Evolutionary conservation across 2,329 filamentous ascomycete genomes (phyloP).

Genomic region (Huntiella decipiens): DNA sequence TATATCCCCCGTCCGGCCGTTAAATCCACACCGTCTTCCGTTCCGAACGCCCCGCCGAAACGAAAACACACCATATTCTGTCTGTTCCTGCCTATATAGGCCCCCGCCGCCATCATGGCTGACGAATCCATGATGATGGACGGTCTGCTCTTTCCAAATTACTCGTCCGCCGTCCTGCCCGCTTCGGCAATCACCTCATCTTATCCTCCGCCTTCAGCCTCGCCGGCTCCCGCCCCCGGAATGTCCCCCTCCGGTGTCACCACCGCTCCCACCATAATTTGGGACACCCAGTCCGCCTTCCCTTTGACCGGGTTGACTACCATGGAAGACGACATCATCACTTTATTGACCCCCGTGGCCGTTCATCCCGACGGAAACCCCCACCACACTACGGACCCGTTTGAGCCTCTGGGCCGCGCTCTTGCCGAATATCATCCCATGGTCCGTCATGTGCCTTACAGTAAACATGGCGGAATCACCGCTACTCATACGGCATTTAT

Average conservation of each 20-base stretch:
- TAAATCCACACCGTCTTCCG: no score
- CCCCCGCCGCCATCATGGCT: conserved; percentile 6
- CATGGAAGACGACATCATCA: conserved; percentile 31
- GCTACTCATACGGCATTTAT: conserved; percentile 44
- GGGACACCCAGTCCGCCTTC: conserved; percentile 27
- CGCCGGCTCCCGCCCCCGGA: conserved; percentile 23
- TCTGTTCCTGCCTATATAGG: neutral
- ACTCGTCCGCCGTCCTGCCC: neutral
- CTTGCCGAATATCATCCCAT: conserved; percentile 39
- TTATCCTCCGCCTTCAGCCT: conserved; percentile 28
- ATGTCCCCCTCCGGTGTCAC: conserved; percentile 11
- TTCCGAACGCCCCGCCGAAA: no score
- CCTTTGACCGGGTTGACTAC: conserved; percentile 27
- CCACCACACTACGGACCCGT: conserved; percentile 40
- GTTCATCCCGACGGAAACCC: conserved; percentile 24
- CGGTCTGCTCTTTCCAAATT: neutral
- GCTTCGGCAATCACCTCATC: conserved; percentile 16
- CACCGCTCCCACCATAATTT: conserved; percentile 17
- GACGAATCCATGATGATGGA: conserved; percentile 10
- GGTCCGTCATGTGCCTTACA: conserved; percentile 55
- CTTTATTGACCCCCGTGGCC: conserved; percentile 41
- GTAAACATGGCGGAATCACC: conserved; percentile 42
- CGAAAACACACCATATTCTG: no score
- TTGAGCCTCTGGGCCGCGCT: conserved; percentile 49
- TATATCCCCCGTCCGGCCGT: no score